A percentile compares a stretch with the other conserved stretches of the same genome.
Conservation (phyloP, 2,329 filamentous ascomycete genomes). For the Amylocarpus encephaloides region DNA sequence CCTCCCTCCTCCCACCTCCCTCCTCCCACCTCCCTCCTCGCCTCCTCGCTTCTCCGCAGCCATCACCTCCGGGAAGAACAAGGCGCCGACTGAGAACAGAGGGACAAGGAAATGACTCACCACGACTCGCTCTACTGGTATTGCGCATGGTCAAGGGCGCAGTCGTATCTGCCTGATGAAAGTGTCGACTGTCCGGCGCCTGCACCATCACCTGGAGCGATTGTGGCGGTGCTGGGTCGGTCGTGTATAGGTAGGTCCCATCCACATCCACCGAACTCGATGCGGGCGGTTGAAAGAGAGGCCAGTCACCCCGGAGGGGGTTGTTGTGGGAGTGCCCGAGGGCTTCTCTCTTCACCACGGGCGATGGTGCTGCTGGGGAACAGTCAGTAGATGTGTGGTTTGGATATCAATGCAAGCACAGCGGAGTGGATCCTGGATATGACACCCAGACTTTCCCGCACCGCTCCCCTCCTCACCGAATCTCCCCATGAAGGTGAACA, state of each 20-base stretch:
- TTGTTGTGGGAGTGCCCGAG: conserved; percentile 4
- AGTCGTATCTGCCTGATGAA: conserved; percentile 12
- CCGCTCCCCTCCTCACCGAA: not conserved
- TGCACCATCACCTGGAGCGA: conserved; percentile 3
- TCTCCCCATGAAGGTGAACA: not conserved
- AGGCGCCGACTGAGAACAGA: not conserved
- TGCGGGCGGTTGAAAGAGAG: not conserved
- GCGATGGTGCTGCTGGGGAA: conserved; percentile 6
- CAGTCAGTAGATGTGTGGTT: not conserved
- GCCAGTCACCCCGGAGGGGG: conserved; percentile 6
- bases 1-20: too few relatives aligned
- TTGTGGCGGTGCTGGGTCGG: conserved; percentile 3
- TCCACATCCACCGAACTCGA: conserved; percentile 5
- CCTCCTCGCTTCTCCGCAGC: not conserved
- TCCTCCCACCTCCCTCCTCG: too few relatives aligned
- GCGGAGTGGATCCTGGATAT: not conserved
- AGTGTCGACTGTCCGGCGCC: not conserved
- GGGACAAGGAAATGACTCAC: conserved; percentile 17
- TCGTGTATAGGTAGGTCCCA: conserved; percentile 4
- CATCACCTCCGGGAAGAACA: not conserved
- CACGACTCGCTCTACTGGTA: conserved; percentile 2
- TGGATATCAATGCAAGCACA: not conserved
- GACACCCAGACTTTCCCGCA: not conserved
- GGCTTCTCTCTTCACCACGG: conserved; percentile 11
- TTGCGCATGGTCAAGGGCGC: conserved; percentile 8